Evolutionary conservation across 2,329 filamentous ascomycete species (phyloP), one percentile per base, ranked within the genome.

Genomic region (Chrysoporthe puriensis): DNA sequence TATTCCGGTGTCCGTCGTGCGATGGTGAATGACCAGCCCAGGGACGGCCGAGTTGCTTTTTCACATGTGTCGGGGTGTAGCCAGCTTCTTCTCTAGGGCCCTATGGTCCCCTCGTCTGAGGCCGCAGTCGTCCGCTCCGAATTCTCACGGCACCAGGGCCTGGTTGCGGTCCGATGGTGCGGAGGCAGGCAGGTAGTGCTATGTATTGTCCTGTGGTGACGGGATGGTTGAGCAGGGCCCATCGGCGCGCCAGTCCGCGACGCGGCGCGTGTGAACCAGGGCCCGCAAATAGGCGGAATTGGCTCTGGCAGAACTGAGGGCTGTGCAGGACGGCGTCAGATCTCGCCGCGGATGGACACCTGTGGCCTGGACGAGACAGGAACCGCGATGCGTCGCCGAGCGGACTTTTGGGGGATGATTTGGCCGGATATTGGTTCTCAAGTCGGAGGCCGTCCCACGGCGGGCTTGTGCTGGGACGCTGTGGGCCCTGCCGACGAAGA

Each of bases 391-490:
- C 21, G 6, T 14, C 13, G 52, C 34, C 13, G 26, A 6, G 13
- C 21, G 7, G 13, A 36, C 21, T 40, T 9, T 9, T 36, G 52
- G 21, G 52, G 21, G 52, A 65, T 63, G 64, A 66, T 72, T 70
- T 68, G 68, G 56, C 36, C 66, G 69, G 61, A 57, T 34, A 57
- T 36, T 72, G 71, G 72, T 73, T 74, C 73, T 71, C 73, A 72
- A 71, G 57, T 59, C n/a, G 61, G 32, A 26, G 46, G 6, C 46
- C 32, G 61, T 42, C 46, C 21, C 34, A 54, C 61, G 61, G 46
- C 46, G 26, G 50, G 50, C 50, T 26, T 52, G 46, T 34, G 42
- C 40, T 57, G 54, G 54, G 54, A 57, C 32, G 54, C 54, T 34
- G 54, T 57, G 54, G 54, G 54, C 54, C 54, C 54, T 57, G 34